Evolutionary conservation across 176 grass and related monocot species (phyloP).

Genomic region (Pontederia crassipes): DNA sequence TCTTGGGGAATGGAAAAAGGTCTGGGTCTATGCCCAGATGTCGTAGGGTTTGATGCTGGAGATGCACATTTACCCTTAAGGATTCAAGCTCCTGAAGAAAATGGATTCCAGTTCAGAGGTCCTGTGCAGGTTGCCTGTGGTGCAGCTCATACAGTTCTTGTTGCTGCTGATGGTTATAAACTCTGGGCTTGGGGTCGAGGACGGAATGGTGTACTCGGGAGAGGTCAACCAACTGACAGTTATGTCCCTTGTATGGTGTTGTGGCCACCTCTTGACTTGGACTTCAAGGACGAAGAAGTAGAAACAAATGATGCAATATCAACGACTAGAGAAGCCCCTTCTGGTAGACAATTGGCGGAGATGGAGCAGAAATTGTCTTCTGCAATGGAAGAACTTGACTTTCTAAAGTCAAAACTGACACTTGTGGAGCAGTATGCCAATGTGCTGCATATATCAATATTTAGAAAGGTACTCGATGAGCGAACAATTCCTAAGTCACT

Average conservation of each 20-base stretch:
- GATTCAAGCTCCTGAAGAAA: conserved; percentile 63
- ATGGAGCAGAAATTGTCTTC: conserved; percentile 52
- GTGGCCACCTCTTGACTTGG: conserved; percentile 63
- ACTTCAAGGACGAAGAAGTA: conserved; percentile 29
- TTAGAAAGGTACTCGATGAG: conserved; percentile 73
- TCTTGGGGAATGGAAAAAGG: conserved; percentile 99
- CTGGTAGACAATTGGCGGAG: conserved; percentile 17
- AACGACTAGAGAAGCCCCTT: conserved; percentile 21
- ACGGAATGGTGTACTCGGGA: conserved; percentile 74
- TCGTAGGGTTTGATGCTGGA: conserved; percentile 67
- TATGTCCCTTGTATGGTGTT: conserved; percentile 65
- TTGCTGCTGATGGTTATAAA: conserved; percentile 82
- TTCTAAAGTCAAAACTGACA: conserved; percentile 51
- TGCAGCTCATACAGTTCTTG: conserved; percentile 93
- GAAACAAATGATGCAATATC: conserved; percentile 10
- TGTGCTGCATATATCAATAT: conserved; percentile 90
- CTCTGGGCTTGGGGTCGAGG: conserved; percentile 96
- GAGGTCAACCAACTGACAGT: conserved; percentile 46
- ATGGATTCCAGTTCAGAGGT: conserved; percentile 59
- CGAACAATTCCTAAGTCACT: conserved; percentile 43
- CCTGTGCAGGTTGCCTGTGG: conserved; percentile 69
- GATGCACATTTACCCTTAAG: conserved; percentile 69
- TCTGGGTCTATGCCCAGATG: conserved; percentile 82
- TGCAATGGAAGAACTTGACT: conserved; percentile 45
- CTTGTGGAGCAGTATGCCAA: conserved; percentile 82